Evolutionary conservation across 345 rosid genomes (phyloP), one percentile per base, ranked within the genome.

Genomic region (Sonneratia alba): DNA sequence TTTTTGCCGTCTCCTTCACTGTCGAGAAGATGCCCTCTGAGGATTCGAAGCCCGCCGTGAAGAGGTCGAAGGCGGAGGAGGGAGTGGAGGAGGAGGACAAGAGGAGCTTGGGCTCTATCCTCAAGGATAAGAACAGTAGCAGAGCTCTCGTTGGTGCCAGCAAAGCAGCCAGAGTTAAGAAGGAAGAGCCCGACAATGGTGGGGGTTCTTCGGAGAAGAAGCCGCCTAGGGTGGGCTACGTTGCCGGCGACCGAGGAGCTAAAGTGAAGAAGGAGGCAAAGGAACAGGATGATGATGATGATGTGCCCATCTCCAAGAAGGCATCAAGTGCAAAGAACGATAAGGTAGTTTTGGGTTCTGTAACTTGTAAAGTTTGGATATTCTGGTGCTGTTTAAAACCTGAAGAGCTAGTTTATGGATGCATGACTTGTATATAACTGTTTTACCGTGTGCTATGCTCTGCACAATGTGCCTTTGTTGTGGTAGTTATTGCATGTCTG

Each of bases 11-110:
- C 7, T n/a, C 16, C 51, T 7, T 42, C 47, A 53, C 48, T 21
- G 34, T 21, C 13, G 72, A 48, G 51, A 67, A 67, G 71, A 93
- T 91, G 98, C 81, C 91, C 36, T 83, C 88, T 1, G 89, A 84
- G 74, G 91, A 87, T 66, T 71, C 84, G 9, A 84, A 81, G 72
- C 42, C 83, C 21, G 49, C 71, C 66, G 81, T 81, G 73, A 84
- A 73, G 56, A 80, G 72, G 69, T 77, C 70, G 40, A 75, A 27
- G 73, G 75, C 19, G 19, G 88, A 76, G 6, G 86, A 81, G 27
- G 80, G 65, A 9, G 77, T 27, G 73, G 76, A 32, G 22, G 88
- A 75, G 7, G 86, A 81, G 19, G 80, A 81, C 65, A 74, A 76
- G 3, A 83, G 73, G 86, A 79, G 86, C 75, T 72, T 90, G 86